Evolutionary conservation across 805 yeast species (phyloP).

Genomic region (Sugiyamaella americana): DNA sequence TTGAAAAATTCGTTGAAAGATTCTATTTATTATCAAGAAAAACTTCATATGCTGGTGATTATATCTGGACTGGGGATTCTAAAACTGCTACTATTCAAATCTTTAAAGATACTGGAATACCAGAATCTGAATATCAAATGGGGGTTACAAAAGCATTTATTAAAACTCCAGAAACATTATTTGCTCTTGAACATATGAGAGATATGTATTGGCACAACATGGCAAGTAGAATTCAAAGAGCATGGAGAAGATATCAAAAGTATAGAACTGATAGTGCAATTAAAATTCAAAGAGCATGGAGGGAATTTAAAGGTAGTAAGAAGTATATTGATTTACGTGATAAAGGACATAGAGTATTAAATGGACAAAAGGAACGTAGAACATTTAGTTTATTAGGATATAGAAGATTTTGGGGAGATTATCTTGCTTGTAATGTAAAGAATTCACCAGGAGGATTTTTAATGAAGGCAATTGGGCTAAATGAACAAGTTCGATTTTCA

Average conservation of each 20-base stretch:
- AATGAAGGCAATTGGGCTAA: constrained; percentile 59
- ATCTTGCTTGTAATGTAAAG: constrained; percentile 72
- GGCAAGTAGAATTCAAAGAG: constrained; percentile 97
- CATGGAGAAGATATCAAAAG: constrained; percentile 81
- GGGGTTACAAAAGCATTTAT: constrained; percentile 91
- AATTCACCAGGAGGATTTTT: constrained; percentile 75
- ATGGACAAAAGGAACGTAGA: constrained; percentile 81
- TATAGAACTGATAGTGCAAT: constrained; percentile 83
- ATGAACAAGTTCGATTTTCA: constrained; percentile 69
- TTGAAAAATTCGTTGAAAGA: constrained; percentile 92
- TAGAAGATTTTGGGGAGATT: constrained; percentile 92
- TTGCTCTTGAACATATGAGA: constrained; percentile 92
- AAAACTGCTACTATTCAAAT: constrained; percentile 49
- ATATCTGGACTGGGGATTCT: constrained; percentile 58
- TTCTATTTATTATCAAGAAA: constrained; percentile 80
- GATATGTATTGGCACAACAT: constrained; percentile 97
- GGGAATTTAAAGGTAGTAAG: constrained; percentile 73
- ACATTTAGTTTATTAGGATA: constrained; percentile 80
- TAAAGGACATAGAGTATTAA: constrained; percentile 65
- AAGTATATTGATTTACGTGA: constrained; percentile 81
- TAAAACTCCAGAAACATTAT: constrained; percentile 93
- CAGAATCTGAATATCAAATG: constrained; percentile 75
- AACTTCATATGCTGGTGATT: constrained; percentile 89
- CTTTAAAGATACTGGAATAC: constrained; percentile 59
- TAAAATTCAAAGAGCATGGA: constrained; percentile 74